These are phyloP conservation scores for Arxiozyma slooffiae DNA, from an alignment of 1,139 yeast genomes.

Conservation along the genomic window DNA sequence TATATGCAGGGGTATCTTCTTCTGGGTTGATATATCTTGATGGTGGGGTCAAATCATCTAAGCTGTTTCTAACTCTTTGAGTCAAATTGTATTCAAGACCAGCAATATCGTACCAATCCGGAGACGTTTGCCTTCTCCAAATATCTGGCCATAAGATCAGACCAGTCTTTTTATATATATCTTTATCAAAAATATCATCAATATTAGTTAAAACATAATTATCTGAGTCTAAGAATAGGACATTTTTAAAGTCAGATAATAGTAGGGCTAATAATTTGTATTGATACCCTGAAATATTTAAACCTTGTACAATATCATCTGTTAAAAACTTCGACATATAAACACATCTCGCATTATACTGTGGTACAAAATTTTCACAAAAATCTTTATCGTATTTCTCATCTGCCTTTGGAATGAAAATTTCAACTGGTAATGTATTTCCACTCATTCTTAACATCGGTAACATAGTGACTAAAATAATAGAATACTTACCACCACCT, in stretches of 20 bases:
- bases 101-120: slow-evolving; percentile 48
- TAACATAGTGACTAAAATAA: slow-evolving; percentile 46
- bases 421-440: slow-evolving; percentile 49
- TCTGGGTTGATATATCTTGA: slow-evolving; percentile 12
- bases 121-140: slow-evolving; percentile 57
- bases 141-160: slow-evolving; percentile 62
- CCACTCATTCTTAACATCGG: slow-evolving; percentile 45
- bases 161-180: slow-evolving; percentile 30
- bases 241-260: slow-evolving; percentile 48
- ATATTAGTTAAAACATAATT: slow-evolving; percentile 50
- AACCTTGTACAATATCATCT: not conserved
- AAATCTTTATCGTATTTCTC: slow-evolving; percentile 42
- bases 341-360: slow-evolving; percentile 47
- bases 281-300: slow-evolving; percentile 39
- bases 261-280: slow-evolving; percentile 53
- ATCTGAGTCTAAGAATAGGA: slow-evolving; percentile 59
- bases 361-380: slow-evolving; percentile 44
- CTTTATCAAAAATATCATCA: slow-evolving; percentile 39
- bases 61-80: slow-evolving; percentile 18
- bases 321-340: slow-evolving; percentile 12
- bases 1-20: not conserved
- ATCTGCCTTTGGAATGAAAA: slow-evolving; percentile 43
- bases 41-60: slow-evolving; percentile 22
- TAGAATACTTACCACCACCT: slow-evolving; percentile 53
- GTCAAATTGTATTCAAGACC: slow-evolving; percentile 32